Evolutionary conservation across 345 rosid genomes (phyloP), one percentile per base, ranked within the genome.

Genomic region (Pseudoturritis turrita): DNA sequence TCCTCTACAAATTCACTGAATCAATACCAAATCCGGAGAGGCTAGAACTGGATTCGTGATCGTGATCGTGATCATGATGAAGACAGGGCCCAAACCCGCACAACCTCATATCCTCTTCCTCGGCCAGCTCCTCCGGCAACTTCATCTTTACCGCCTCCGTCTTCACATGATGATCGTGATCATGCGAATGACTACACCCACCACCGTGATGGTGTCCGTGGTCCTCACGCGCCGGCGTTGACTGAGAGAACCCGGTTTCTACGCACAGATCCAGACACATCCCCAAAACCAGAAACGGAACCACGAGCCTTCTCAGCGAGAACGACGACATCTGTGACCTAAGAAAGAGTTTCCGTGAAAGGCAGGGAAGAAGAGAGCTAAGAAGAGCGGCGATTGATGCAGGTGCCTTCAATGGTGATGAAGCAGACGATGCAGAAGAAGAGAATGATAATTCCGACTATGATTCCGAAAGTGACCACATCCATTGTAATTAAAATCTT

Each of bases 111-210:
- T 95, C 99, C 74, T 95, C 99, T 62, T 89, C 96, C 75, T 95
- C 97, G 2, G 96, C 97, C 60, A 95, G 45, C 60, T 95, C 99
- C 83, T 95, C 99, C 23, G 97, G 97, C 40, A 95, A 73, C 84
- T 80, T 81, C 74, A 59, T 72, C 39, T 68, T 56, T 2, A 45
- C 68, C 37, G 46, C 63, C 19, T 44, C 41, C 28, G 63, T 84
- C 49, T 61, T 68, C 31, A 74, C 82, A 17, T 67, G 75, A 31
- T 75, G 78, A 21, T 68, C 60, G 5, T 69, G 68, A 6, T 44
- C 79, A 46, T 86, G 87, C 0, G 56, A 82, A 60, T 86, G 87
- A 57, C 77, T 73, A 54, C 85, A 85, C 5, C 76, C 80, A 57
- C 80, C 76, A 0, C 80, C 72, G 29, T 73, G 86, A 39, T 82